phyloP scores from a whole-genome alignment of 2,329 filamentous ascomycete species.

The Cordyceps javanica region DNA sequence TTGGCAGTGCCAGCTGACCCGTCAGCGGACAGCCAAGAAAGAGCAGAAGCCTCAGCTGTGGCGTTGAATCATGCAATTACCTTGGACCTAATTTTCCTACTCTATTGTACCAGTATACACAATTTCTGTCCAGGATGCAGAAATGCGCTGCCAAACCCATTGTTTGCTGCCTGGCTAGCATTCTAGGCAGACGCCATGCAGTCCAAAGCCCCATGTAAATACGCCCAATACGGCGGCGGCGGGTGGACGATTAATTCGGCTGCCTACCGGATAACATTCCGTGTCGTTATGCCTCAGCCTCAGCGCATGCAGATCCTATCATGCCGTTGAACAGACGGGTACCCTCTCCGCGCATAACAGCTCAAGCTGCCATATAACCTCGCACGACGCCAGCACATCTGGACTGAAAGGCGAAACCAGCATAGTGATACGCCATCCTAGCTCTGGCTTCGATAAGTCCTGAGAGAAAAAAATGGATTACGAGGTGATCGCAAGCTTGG shows the following conservation, averaged over 20 bases:
- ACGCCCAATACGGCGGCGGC: background rate
- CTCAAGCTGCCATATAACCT: background rate
- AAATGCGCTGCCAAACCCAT: background rate
- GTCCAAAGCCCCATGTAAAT: background rate
- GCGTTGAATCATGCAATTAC: background rate
- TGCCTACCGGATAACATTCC: background rate
- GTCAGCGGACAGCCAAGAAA: background rate
- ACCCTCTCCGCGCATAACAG: background rate
- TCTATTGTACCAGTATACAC: background rate
- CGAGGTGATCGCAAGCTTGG: constrained; percentile 26
- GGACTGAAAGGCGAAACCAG: background rate
- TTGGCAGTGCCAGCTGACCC: background rate
- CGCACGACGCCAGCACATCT: background rate
- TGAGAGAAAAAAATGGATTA: constrained; percentile 22
- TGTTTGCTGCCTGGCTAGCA: background rate
- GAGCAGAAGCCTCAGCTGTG: background rate
- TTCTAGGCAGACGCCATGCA: constrained; percentile 5
- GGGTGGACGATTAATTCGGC: background rate
- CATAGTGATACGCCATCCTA: background rate
- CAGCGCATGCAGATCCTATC: background rate
- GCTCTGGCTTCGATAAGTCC: background rate
- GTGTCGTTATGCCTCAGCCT: background rate
- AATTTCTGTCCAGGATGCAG: background rate
- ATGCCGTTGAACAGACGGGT: background rate
- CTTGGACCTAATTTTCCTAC: background rate